phyloP scores from a whole-genome alignment of 2,329 filamentous ascomycete genomes.

The Ramichloridium luteum region DNA sequence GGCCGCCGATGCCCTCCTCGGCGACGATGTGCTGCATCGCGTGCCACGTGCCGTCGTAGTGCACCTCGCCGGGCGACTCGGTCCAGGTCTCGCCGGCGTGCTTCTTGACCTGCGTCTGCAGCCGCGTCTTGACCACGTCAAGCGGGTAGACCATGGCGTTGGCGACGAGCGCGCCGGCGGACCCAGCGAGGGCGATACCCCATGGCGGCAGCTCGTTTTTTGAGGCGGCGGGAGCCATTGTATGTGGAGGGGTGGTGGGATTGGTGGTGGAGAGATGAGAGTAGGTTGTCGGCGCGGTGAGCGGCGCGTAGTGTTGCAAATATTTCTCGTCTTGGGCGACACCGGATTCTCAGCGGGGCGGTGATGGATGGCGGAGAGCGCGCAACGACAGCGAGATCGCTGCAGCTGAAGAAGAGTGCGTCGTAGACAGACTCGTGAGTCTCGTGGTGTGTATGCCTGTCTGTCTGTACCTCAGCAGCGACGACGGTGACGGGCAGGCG shows the following conservation, averaged over 20 bases:
- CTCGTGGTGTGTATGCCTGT: no score
- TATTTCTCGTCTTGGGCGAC: not conserved
- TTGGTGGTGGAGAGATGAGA: no score
- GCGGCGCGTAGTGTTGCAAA: no score
- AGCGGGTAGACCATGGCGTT: slow-evolving; percentile 94
- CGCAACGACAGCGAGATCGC: no score
- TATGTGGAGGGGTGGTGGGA: slow-evolving; percentile 2
- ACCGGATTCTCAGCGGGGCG: no score
- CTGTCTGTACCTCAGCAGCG: no score
- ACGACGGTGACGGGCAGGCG: no score
- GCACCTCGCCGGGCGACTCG: slow-evolving; percentile 42
- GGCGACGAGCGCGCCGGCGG: slow-evolving; percentile 82
- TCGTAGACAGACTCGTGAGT: no score
- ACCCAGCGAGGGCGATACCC: slow-evolving; percentile 85
- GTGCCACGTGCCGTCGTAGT: slow-evolving; percentile 81
- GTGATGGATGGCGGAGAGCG: no score
- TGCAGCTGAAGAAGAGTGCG: no score
- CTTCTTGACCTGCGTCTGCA: slow-evolving; percentile 82
- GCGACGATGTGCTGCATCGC: slow-evolving; percentile 74
- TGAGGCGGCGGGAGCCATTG: slow-evolving; percentile 25
- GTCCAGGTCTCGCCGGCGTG: slow-evolving; percentile 28
- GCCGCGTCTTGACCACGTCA: slow-evolving; percentile 91
- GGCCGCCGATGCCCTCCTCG: slow-evolving; percentile 65
- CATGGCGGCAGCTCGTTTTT: slow-evolving; percentile 62
- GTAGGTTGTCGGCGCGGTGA: no score